Percentiles rank a stretch among this genome's conserved stretches.
These are phyloP conservation scores for Colletotrichum sp. DNA, from an alignment of 2,329 filamentous ascomycete genomes.

Conservation along the genomic window DNA sequence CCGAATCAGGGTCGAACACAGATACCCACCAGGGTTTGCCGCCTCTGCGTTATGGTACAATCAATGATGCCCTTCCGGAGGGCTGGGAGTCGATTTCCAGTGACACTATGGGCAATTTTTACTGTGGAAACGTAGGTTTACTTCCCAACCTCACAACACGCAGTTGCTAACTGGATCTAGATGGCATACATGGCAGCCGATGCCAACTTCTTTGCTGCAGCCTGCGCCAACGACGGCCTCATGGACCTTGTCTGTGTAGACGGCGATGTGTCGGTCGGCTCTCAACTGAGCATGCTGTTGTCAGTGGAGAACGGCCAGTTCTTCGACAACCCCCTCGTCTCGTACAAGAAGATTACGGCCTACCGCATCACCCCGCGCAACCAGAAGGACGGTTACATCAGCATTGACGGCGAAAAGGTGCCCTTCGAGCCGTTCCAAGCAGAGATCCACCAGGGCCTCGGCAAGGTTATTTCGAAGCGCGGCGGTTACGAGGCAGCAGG, in stretches of 20 bases:
- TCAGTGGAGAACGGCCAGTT: conserved; percentile 76
- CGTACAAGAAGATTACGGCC: conserved; percentile 84
- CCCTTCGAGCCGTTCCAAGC: conserved; percentile 91
- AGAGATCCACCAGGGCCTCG: conserved; percentile 83
- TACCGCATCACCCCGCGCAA: conserved; percentile 83
- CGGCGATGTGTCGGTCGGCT: conserved; percentile 72
- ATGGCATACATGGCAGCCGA: conserved; percentile 92
- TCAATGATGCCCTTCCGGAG: conserved; percentile 76
- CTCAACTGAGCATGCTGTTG: conserved; percentile 72
- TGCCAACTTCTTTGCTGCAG: conserved; percentile 84
- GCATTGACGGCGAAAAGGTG: conserved; percentile 88
- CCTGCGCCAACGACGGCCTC: conserved; percentile 82
- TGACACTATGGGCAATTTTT: conserved; percentile 88
- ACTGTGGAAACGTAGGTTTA: conserved; percentile 78
- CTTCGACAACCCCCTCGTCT: conserved; percentile 79
- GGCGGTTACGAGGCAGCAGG: conserved; percentile 73
- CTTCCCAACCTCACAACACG: neutral
- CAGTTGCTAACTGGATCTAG: conserved; percentile 38
- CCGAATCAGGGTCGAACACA: conserved; percentile 16
- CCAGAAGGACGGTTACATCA: conserved; percentile 80
- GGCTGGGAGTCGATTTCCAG: conserved; percentile 78
- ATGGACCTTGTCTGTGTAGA: conserved; percentile 85
- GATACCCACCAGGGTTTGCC: conserved; percentile 64
- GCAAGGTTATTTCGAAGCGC: conserved; percentile 81
- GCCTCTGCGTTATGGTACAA: conserved; percentile 76